Evolutionary conservation across 805 yeast species (phyloP).

Genomic region (Saccharomycopsis sp.): DNA sequence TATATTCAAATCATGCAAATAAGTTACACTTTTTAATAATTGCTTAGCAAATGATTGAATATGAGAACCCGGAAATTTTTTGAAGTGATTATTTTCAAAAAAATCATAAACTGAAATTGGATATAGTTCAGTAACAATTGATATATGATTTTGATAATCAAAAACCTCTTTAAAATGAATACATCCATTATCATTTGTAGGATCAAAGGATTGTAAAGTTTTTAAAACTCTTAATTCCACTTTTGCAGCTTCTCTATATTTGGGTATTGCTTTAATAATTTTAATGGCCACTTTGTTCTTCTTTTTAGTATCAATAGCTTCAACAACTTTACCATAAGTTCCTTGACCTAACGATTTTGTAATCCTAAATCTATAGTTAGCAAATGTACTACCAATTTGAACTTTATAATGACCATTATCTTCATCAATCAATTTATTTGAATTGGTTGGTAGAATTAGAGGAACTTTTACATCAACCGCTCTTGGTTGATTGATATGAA

Average conservation of each 20-base stretch:
- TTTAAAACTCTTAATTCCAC: conserved; percentile 80
- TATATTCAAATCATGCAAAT: conserved; percentile 77
- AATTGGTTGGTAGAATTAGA: too few relatives aligned
- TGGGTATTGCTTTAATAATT: conserved; percentile 83
- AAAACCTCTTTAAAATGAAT: conserved; percentile 82
- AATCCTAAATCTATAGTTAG: conserved; percentile 63
- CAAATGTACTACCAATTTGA: conserved; percentile 46
- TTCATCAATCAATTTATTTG: too few relatives aligned
- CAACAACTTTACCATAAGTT: conserved; percentile 83
- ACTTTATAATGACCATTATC: conserved; percentile 69
- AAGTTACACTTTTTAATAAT: conserved; percentile 73
- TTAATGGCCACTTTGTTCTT: conserved; percentile 74
- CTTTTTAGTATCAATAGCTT: conserved; percentile 60
- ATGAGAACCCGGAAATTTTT: conserved; percentile 91
- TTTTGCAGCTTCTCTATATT: conserved; percentile 91
- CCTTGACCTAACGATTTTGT: conserved; percentile 76
- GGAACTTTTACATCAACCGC: too few relatives aligned
- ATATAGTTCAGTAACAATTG: conserved; percentile 82
- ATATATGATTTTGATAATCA: conserved; percentile 88
- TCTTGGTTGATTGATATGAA: too few relatives aligned
- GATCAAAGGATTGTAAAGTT: conserved; percentile 64
- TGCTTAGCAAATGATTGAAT: conserved; percentile 85
- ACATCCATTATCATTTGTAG: conserved; percentile 59
- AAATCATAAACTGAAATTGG: conserved; percentile 86
- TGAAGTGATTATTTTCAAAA: conserved; percentile 68